These are phyloP conservation scores for Xylariaceae sp. DNA, from an alignment of 2,329 filamentous ascomycete species.

Conservation along the genomic window DNA sequence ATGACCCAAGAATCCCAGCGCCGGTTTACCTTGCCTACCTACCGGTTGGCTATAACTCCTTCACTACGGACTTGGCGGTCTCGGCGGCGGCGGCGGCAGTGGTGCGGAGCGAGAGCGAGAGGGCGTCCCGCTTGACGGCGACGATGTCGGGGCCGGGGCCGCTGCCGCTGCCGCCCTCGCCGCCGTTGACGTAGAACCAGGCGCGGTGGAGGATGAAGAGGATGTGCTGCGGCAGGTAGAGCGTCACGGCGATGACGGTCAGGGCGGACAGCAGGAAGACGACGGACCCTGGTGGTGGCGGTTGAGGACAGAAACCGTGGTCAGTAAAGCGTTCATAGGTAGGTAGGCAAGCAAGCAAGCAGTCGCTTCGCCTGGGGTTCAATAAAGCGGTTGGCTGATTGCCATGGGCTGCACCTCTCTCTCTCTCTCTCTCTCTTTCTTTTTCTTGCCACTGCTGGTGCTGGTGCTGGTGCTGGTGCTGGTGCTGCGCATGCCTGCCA, in stretches of 20 bases:
- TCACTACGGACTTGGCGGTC: slow-evolving; percentile 23
- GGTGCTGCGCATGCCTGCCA: too few relatives aligned
- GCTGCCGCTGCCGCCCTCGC: slow-evolving; percentile 35
- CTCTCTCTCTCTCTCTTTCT: too few relatives aligned
- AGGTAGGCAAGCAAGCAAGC: not conserved
- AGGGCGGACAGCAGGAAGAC: slow-evolving; percentile 85
- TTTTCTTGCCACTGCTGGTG: too few relatives aligned
- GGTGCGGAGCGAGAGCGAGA: slow-evolving; percentile 31
- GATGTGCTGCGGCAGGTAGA: slow-evolving; percentile 92
- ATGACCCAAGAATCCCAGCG: too few relatives aligned
- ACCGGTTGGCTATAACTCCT: slow-evolving; percentile 37
- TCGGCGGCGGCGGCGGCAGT: slow-evolving; percentile 18
- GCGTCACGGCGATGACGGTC: slow-evolving; percentile 74
- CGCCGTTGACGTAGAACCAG: slow-evolving; percentile 92
- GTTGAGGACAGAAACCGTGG: slow-evolving; percentile 1
- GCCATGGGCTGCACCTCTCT: too few relatives aligned
- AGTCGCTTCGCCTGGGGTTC: too few relatives aligned
- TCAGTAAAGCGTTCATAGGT: too few relatives aligned
- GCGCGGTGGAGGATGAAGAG: slow-evolving; percentile 73
- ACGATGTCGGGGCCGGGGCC: slow-evolving; percentile 23
- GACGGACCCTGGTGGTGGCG: slow-evolving; percentile 60
- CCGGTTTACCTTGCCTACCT: too few relatives aligned
- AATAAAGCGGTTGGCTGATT: too few relatives aligned
- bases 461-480: too few relatives aligned
- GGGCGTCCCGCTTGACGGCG: slow-evolving; percentile 35